These are phyloP conservation scores for Sporothrix pallida DNA, from an alignment of 2,329 filamentous ascomycete species.

Conservation along the genomic window DNA sequence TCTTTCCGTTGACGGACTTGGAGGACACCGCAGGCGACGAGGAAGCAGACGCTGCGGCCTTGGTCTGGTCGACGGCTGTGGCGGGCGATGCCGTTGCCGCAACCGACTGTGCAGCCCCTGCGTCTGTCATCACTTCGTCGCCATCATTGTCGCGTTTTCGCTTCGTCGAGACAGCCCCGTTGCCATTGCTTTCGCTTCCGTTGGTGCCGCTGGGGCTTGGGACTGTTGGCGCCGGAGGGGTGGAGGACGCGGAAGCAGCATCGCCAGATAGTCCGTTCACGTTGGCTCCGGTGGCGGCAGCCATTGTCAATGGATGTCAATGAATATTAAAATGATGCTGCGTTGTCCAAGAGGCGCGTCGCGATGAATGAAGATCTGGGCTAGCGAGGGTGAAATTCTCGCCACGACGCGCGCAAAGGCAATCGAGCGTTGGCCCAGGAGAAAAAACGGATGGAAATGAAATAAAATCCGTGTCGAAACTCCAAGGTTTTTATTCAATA, in stretches of 20 bases:
- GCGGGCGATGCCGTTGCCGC: not conserved
- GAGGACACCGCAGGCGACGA: conserved; percentile 14
- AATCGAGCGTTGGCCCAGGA: not conserved
- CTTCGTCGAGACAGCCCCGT: conserved; percentile 49
- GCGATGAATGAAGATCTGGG: not conserved
- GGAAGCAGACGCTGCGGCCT: conserved; percentile 15
- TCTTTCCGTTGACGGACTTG: conserved; percentile 16
- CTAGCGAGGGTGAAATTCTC: not conserved
- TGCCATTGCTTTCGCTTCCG: conserved; percentile 38
- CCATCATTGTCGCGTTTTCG: conserved; percentile 63
- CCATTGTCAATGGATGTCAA: conserved; percentile 40
- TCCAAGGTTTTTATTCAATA: not conserved
- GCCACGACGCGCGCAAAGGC: not conserved
- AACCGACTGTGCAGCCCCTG: not conserved
- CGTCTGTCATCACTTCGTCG: conserved; percentile 35
- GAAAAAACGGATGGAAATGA: not conserved
- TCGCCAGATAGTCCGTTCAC: conserved; percentile 43
- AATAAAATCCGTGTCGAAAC: not conserved
- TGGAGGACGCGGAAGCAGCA: conserved; percentile 42
- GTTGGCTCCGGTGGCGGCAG: conserved; percentile 42
- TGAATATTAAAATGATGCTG: not conserved
- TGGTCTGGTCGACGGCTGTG: conserved; percentile 1
- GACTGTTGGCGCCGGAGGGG: conserved; percentile 37
- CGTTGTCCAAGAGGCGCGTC: conserved; percentile 5
- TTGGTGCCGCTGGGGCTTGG: not conserved